Evolutionary conservation across 768 basidiomycete genomes (phyloP).

Genomic region (Mycena galopus): DNA sequence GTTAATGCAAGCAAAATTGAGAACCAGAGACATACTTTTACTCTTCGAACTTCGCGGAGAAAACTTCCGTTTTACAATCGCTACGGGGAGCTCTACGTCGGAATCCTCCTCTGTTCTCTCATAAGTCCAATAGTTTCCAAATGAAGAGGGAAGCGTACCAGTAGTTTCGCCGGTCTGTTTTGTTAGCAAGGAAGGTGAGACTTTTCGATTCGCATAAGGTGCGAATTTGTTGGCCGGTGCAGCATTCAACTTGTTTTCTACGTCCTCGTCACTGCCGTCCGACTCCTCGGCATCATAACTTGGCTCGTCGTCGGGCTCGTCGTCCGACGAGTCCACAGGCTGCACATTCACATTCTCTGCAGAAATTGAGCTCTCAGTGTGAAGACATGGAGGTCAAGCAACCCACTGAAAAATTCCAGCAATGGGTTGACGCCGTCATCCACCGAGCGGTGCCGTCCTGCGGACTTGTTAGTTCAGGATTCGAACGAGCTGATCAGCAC

Average conservation of each 20-base stretch:
- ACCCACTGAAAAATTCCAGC: constrained; percentile 63
- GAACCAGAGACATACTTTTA: not conserved
- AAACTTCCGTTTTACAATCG: not conserved
- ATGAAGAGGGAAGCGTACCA: constrained; percentile 1
- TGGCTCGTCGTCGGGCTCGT: constrained; percentile 56
- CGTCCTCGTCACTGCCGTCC: constrained; percentile 40
- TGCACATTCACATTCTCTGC: constrained; percentile 45
- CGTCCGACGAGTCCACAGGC: constrained; percentile 53
- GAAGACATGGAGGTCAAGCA: not conserved
- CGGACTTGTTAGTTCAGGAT: not conserved
- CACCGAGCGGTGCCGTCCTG: not conserved
- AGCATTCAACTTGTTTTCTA: constrained; percentile 18
- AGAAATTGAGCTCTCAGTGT: not conserved
- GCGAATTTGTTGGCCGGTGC: constrained; percentile 24
- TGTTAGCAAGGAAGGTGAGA: not conserved
- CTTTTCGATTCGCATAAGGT: not conserved
- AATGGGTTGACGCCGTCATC: constrained; percentile 55
- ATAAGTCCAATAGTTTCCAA: not conserved
- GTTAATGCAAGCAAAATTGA: not conserved
- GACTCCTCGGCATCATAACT: constrained; percentile 42
- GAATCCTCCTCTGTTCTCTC: constrained; percentile 22
- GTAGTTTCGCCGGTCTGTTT: constrained; percentile 7
- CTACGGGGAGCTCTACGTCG: not conserved
- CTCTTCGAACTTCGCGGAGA: not conserved
- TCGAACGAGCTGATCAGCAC: not conserved